Base-by-base conservation (phyloP, 768 basidiomycete genomes). In the Psilocybe sp. region DNA sequence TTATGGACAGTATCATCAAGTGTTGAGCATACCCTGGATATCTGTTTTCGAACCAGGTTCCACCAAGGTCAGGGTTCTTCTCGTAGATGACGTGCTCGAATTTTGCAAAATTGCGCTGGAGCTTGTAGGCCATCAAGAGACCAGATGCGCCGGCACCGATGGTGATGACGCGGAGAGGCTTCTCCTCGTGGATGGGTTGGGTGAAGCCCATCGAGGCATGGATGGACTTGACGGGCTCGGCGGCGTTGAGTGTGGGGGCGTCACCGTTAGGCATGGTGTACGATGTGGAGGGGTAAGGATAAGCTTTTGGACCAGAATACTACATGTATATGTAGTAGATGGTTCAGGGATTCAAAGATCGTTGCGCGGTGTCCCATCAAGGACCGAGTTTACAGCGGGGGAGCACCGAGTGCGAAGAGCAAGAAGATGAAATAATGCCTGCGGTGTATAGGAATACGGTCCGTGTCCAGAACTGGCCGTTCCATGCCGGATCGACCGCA, bases 111-210 rank as follows among this genome's bases (percentile, higher is more conserved):
- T 64, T 68, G 10, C 67, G 63, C 49, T 71, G 69, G 4, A 71
- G 55, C 46, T 69, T 69, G 56, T 71, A 69, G 1, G 64, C 63
- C 16, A 64, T 50, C 16, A 64, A 40, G 6, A 70, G 60, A 11
- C 67, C 68, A n/a, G 69, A 71, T 12, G 68, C 68, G n/a, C 68
- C 69, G 12, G 67, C 68, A 9, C 69, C 68, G 14, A 69, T 59
- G 49, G 67, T 67, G 32, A 67, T 58, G 16, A 71, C 56, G 48
- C 54, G 65, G 51, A 69, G 49, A 32, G 47, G 61, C 8, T 64
- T 51, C 42, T 67, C 62, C 3, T 55, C 38, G 44, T 68, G 60
- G 10, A 70, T 64, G 12, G 64, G 67, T 10, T 59, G 60, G 5
- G 39, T 45, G 15, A 52, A 32, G 3, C 53, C 47, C 18, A 49